These are phyloP conservation scores for Magnusiomyces ingens DNA, from an alignment of 1,139 yeast species.

Conservation along the genomic window DNA sequence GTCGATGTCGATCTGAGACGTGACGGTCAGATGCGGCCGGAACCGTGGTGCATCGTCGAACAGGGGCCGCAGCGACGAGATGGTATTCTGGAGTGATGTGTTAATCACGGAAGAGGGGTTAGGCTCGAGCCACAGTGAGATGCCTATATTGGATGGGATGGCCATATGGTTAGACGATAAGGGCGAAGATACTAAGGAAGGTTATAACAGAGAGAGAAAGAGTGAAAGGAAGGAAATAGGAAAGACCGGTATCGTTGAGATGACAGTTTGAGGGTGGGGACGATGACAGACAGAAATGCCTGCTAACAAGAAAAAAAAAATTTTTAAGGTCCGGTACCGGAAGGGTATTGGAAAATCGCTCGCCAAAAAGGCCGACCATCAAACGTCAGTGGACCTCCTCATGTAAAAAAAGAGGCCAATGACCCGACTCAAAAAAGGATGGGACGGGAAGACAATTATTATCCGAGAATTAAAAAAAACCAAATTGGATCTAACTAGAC, in stretches of 20 bases:
- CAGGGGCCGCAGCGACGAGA: slow-evolving; percentile 58
- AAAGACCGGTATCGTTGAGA: no score
- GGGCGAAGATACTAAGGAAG: not conserved
- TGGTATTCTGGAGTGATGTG: slow-evolving; percentile 54
- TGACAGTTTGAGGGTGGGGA: no score
- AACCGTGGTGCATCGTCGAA: slow-evolving; percentile 64
- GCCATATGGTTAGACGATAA: not conserved
- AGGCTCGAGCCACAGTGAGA: slow-evolving; percentile 77
- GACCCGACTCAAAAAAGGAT: no score
- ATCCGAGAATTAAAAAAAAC: no score
- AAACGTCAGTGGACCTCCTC: no score
- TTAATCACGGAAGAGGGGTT: slow-evolving; percentile 46
- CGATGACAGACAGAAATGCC: not conserved
- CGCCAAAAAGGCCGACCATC: no score
- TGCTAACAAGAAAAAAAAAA: not conserved
- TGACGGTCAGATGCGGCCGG: slow-evolving; percentile 73
- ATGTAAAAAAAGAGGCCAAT: no score
- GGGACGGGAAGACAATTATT: no score
- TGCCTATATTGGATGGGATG: slow-evolving; percentile 24
- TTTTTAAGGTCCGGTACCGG: not conserved
- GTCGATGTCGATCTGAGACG: slow-evolving; percentile 45
- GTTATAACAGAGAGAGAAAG: not conserved
- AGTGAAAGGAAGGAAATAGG: not conserved
- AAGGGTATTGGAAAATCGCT: no score
- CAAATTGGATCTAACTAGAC: no score